A percentile compares a stretch with the other conserved stretches of the same genome.
phyloP scores from a whole-genome alignment of 768 basidiomycete species.

The Mycena haematopus region DNA sequence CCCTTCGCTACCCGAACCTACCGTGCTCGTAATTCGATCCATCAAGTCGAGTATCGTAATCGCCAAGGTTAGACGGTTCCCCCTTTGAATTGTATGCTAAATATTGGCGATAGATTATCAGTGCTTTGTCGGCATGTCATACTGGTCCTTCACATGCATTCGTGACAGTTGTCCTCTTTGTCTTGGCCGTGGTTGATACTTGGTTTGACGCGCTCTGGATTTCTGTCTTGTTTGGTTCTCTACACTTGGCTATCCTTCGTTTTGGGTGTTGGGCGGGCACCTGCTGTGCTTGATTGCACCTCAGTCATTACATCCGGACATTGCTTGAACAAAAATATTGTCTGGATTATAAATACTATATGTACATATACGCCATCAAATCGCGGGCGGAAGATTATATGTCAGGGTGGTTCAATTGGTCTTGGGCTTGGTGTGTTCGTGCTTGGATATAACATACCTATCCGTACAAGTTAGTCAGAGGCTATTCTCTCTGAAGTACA shows the following conservation, averaged over 20 bases:
- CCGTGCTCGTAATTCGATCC: constrained; percentile 1
- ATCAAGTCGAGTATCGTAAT: constrained; percentile 21
- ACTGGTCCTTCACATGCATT: constrained; percentile 31
- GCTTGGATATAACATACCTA: constrained; percentile 27
- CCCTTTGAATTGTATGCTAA: neutral
- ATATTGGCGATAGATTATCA: constrained; percentile 27
- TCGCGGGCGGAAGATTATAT: neutral
- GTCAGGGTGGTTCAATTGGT: constrained; percentile 1
- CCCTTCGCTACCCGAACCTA: neutral
- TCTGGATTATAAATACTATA: neutral
- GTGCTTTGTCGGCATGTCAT: constrained; percentile 35
- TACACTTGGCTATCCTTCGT: constrained; percentile 43
- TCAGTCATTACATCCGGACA: neutral
- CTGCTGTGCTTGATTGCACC: constrained; percentile 17
- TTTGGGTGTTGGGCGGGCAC: constrained; percentile 22
- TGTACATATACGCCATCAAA: neutral
- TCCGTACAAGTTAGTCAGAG: neutral
- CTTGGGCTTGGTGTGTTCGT: constrained; percentile 26
- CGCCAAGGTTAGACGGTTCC: constrained; percentile 12
- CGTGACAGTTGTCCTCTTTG: constrained; percentile 37
- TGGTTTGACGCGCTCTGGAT: constrained; percentile 47
- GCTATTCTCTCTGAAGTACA: neutral
- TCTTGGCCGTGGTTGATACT: constrained; percentile 52
- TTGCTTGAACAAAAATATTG: neutral
- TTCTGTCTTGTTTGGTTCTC: constrained; percentile 44